Base-by-base conservation (phyloP, 441 rosid species). In the Oxalis stricta region DNA sequence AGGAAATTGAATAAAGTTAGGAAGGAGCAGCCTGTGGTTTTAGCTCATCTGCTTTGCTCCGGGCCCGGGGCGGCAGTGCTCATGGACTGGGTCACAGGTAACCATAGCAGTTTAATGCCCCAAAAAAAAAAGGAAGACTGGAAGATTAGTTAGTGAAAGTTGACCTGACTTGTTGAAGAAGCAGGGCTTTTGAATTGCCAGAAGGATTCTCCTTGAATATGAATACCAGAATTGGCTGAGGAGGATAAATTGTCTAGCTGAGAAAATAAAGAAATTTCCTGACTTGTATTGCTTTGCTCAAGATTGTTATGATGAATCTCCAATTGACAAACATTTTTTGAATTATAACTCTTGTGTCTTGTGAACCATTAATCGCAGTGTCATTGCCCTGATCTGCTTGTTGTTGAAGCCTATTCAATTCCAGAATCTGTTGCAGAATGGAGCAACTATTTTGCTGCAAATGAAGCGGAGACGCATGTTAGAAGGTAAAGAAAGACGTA, bases 341-440 rank as follows among this genome's bases (percentile, higher is more conserved):
- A 59, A 13, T 48, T 48, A 9, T 38, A 14, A 15, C 57, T 50
- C 36, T 17, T 33, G 35, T 41, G 38, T 18, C 44, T 20, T 42
- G 59, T 58, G 29, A 54, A 51, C 29, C 61, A 56, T 19, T 44
- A 19, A 18, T 55, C 63, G 28, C 34, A 54, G 48, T 66, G 53
- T 47, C 61, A 72, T 32, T 39, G 47, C 33, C 49, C 44, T n/a
- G n/a, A n/a, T n/a, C n/a, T n/a, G 12, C 49, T n/a, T 19, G 24
- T 42, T 31, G 74, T 60, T 72, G 79, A 65, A 79, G 63, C 61
- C 49, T 73, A 58, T 71, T 65, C 68, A 79, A 42, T 55, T 79
- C 80, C 44, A 77, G 76, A 63, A 84, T 79, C 65, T 88, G 94
- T 52, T 67, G 81, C 71, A 75, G 44, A 50, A 82, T 65, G 58